Base-by-base conservation (phyloP, 2,329 filamentous ascomycete species). In the Diaporthe helianthi region DNA sequence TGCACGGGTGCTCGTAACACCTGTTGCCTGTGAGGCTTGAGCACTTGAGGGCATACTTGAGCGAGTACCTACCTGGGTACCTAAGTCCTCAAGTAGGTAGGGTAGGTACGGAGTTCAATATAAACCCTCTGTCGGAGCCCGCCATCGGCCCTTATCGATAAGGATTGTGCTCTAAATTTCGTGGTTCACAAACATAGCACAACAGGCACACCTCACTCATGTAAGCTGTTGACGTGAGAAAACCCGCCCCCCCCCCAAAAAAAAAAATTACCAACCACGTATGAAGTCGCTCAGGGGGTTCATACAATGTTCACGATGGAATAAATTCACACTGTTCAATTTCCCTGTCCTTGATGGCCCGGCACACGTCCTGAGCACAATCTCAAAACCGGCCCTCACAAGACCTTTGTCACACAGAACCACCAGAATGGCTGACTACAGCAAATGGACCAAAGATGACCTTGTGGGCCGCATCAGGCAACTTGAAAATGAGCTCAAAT, bases 401-500 rank as follows among this genome's bases (percentile, higher is more conserved):
- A 52, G 67, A 46, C 53, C 58, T 33, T 17, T 64, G 24, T 52
- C 49, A 24, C 31, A 36, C 26, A 55, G 17, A 29, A 6, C 54
- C 31, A 10, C 22, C 36, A 69, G 38, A 29, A 75, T 75, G 73
- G 60, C 71, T 26, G 72, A 76, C 67, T 94, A 94, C 80, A 83
- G 84, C 49, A 84, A 83, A 72, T 94, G 91, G 92, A 89, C 86
- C 66, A 89, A 88, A 72, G 84, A 89, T 47, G 87, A 87, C 53
- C 87, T 96, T 46, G 86, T 96, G 52, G 81, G 87, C 73, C 86
- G 91, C 49, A 89, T 97, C 54, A 86, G 83, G 19, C 82, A 87
- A 64, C 83, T 96, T 8, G 93, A 97, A 78, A 78, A 83, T 5
- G 86, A 93, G 75, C 80, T 94, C 17, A 84, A 86, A 65, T 47